Conservation (phyloP, 495 filamentous ascomycete species). For the Glonium stellatum region DNA sequence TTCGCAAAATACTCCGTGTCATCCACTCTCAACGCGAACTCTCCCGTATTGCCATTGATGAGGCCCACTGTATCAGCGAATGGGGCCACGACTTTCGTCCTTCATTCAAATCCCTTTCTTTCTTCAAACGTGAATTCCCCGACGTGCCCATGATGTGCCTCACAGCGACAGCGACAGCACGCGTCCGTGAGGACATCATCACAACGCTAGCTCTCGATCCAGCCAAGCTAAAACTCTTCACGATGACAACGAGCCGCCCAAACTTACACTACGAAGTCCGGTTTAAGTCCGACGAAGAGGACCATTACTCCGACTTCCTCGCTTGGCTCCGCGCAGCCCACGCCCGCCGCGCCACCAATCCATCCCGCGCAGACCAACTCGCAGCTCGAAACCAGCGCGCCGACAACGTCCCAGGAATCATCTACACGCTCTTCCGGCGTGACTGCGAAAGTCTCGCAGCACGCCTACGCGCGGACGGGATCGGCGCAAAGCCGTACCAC, state of each 20-base stretch:
- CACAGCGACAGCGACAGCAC: constrained; percentile 79
- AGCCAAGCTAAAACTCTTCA: constrained; percentile 60
- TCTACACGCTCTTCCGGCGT: constrained; percentile 76
- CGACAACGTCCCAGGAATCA: constrained; percentile 71
- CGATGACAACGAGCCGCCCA: constrained; percentile 68
- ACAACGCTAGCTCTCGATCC: constrained; percentile 60
- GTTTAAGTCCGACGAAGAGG: constrained; percentile 68
- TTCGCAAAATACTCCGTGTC: constrained; percentile 63
- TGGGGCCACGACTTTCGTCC: constrained; percentile 98
- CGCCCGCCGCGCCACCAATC: constrained; percentile 49
- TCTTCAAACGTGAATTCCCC: constrained; percentile 75
- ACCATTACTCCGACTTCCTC: constrained; percentile 61
- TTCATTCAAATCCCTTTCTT: constrained; percentile 79
- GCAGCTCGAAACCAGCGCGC: constrained; percentile 44
- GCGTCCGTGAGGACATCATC: constrained; percentile 75
- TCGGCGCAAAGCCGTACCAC: constrained; percentile 66
- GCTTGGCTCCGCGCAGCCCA: constrained; percentile 68
- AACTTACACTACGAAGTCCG: constrained; percentile 91
- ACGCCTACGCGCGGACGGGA: constrained; percentile 51
- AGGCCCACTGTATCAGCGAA: constrained; percentile 95
- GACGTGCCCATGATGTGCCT: constrained; percentile 82
- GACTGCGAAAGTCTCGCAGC: constrained; percentile 70
- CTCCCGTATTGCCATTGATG: constrained; percentile 80
- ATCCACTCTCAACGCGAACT: constrained; percentile 80
- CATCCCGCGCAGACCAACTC: constrained; percentile 45